These are phyloP conservation scores for Elongisporangium senticosum DNA, from an alignment of 352 stramenopile species.

Conservation along the genomic window DNA sequence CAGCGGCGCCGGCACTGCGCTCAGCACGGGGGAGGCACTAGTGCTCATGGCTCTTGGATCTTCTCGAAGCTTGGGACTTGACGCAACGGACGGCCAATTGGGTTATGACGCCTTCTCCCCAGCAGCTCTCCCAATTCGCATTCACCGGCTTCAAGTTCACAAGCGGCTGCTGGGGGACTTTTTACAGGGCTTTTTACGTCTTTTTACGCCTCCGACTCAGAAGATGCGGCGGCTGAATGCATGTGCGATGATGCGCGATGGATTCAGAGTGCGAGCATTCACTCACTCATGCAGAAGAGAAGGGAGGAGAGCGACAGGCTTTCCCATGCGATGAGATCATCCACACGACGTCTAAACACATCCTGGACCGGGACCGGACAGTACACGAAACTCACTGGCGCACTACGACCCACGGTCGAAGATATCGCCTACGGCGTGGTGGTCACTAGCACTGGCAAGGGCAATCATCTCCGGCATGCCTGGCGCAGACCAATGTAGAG, in stretches of 20 bases:
- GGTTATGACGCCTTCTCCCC: neutral
- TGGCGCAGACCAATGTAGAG: too few relatives aligned
- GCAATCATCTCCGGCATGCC: too few relatives aligned
- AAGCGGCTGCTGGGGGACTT: neutral
- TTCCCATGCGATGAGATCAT: too few relatives aligned
- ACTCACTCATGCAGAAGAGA: neutral
- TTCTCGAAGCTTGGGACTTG: neutral
- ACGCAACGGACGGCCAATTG: neutral
- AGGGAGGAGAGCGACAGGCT: neutral
- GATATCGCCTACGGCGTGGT: too few relatives aligned
- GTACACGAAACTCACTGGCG: too few relatives aligned
- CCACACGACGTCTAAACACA: too few relatives aligned
- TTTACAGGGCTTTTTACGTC: neutral
- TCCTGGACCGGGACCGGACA: too few relatives aligned
- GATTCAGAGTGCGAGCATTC: neutral
- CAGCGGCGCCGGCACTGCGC: conserved; percentile 26
- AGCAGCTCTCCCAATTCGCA: neutral
- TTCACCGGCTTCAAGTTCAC: neutral
- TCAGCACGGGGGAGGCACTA: neutral
- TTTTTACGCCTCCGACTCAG: neutral
- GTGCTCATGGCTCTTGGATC: neutral
- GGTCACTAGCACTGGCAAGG: too few relatives aligned
- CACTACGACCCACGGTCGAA: too few relatives aligned
- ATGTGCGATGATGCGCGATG: neutral
- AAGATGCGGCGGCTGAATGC: neutral